These are phyloP conservation scores for Aspergillus aculeatus DNA, from an alignment of 2,329 filamentous ascomycete species.

Conservation along the genomic window DNA sequence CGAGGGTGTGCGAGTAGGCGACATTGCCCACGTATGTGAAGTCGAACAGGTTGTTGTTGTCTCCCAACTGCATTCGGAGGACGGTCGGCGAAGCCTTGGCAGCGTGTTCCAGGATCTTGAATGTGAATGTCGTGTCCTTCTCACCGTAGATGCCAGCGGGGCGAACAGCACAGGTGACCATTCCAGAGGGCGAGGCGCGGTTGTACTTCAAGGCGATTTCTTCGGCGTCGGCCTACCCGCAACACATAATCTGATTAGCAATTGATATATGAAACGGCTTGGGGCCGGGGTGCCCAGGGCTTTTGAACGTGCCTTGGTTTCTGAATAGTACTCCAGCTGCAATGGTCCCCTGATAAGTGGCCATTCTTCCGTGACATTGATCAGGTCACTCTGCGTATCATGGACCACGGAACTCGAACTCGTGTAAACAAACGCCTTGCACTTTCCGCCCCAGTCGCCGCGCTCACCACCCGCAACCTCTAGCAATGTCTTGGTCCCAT, in stretches of 20 bases:
- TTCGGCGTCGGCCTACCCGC: slow-evolving; percentile 70
- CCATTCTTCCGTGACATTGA: slow-evolving; percentile 82
- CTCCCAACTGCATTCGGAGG: slow-evolving; percentile 76
- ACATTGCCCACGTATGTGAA: slow-evolving; percentile 69
- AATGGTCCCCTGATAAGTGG: slow-evolving; percentile 69
- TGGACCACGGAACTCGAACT: slow-evolving; percentile 84
- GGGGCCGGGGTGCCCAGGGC: not conserved
- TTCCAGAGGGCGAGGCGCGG: slow-evolving; percentile 54
- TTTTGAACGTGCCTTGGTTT: slow-evolving; percentile 68
- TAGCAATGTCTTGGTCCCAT: slow-evolving; percentile 72
- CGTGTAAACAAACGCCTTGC: slow-evolving; percentile 82
- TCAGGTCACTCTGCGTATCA: slow-evolving; percentile 75
- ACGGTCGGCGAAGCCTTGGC: slow-evolving; percentile 56
- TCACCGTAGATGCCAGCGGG: slow-evolving; percentile 90
- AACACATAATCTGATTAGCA: not conserved
- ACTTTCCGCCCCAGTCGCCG: slow-evolving; percentile 58
- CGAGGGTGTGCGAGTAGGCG: slow-evolving; percentile 79
- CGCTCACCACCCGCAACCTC: slow-evolving; percentile 67
- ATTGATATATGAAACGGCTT: no score
- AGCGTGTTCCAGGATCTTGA: slow-evolving; percentile 71
- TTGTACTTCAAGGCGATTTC: slow-evolving; percentile 75
- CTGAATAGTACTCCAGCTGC: slow-evolving; percentile 80
- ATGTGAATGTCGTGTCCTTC: slow-evolving; percentile 74
- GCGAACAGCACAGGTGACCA: slow-evolving; percentile 78
- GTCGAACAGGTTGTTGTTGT: slow-evolving; percentile 68